These are phyloP conservation scores for Cercospora nicotianae DNA, from an alignment of 2,329 filamentous ascomycete genomes.

Conservation along the genomic window DNA sequence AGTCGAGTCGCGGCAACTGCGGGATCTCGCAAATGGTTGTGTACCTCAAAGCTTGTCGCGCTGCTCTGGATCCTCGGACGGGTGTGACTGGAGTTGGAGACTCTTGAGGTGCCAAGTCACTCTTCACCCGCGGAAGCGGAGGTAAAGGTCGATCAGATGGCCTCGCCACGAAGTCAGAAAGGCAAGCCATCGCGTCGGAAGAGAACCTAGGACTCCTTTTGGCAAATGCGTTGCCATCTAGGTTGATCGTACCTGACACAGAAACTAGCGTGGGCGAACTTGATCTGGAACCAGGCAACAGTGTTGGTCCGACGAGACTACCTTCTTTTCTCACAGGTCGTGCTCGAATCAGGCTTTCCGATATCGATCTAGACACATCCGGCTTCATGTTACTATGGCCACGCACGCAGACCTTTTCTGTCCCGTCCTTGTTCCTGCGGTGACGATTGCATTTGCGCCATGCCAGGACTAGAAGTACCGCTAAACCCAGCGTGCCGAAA, in stretches of 20 bases:
- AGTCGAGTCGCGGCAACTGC: not conserved
- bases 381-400: not conserved
- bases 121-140: constrained; percentile 14
- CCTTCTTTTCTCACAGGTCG: not conserved
- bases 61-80: not conserved
- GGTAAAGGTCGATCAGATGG: constrained; percentile 5
- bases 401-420: constrained; percentile 7
- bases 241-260: not conserved
- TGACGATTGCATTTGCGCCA: constrained; percentile 14
- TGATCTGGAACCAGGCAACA: constrained; percentile 3
- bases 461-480: constrained; percentile 7
- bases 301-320: constrained; percentile 4
- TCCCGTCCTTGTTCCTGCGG: not conserved
- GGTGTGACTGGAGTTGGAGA: constrained; percentile 15
- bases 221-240: not conserved
- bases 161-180: not conserved
- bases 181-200: not conserved
- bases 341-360: not conserved
- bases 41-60: not conserved
- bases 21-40: not conserved
- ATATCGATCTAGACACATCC: not conserved
- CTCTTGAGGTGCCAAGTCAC: not conserved
- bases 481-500: constrained; percentile 14
- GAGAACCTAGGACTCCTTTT: not conserved
- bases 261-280: constrained; percentile 14